A percentile compares a stretch with the other conserved stretches of the same genome.
These are phyloP conservation scores for Cladosporium phlei DNA, from an alignment of 2,329 filamentous ascomycete species.

Conservation along the genomic window DNA sequence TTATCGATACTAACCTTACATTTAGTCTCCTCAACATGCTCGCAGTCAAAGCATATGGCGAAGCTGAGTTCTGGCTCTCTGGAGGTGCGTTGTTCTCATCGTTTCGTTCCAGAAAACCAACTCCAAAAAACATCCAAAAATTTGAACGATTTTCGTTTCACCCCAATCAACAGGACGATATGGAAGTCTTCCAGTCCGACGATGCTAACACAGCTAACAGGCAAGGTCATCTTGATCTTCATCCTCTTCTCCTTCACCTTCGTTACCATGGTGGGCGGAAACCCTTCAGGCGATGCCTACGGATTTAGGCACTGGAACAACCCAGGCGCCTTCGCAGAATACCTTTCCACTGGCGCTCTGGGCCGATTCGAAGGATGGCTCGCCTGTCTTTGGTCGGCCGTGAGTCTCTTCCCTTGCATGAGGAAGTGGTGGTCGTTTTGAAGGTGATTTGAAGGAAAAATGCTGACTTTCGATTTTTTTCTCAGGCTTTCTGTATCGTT, in stretches of 20 bases:
- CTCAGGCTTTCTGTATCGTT: constrained; percentile 21
- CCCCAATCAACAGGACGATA: too few species aligned
- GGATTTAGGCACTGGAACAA: constrained; percentile 45
- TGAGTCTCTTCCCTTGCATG: too few species aligned
- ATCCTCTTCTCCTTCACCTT: constrained; percentile 40
- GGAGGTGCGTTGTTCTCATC: too few species aligned
- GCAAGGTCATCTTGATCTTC: constrained; percentile 43
- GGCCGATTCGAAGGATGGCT: constrained; percentile 35
- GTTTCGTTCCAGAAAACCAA: too few species aligned
- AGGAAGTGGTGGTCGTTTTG: too few species aligned
- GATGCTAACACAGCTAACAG: too few species aligned
- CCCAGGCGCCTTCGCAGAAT: constrained; percentile 31
- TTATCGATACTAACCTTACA: constrained; percentile 13
- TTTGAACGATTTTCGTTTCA: too few species aligned
- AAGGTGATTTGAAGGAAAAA: too few species aligned
- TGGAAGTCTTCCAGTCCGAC: too few species aligned
- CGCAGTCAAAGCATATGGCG: constrained; percentile 44
- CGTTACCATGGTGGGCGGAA: constrained; percentile 34
- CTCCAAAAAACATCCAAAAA: too few species aligned
- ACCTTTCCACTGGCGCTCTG: constrained; percentile 25
- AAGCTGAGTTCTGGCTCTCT: constrained; percentile 49
- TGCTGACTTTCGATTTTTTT: too few species aligned
- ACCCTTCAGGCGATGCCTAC: constrained; percentile 31
- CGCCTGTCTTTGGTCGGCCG: constrained; percentile 34
- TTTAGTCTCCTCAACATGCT: constrained; percentile 39